A percentile compares a stretch with the other conserved stretches of the same genome.
Conservation (phyloP, 2,329 filamentous ascomycete species). For the Penicillium hordei region DNA sequence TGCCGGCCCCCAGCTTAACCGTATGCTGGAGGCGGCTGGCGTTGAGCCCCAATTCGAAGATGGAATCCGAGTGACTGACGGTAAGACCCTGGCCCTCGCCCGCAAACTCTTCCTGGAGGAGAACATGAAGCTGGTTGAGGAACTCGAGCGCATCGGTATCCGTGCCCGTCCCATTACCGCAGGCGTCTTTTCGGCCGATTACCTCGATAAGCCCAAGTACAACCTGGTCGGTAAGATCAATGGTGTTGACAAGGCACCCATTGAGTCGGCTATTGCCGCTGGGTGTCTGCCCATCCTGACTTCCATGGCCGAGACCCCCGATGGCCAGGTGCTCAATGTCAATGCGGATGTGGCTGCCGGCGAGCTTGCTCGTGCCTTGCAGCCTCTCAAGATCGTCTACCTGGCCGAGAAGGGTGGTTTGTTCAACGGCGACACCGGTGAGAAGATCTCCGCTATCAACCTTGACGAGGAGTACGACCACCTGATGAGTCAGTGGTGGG, state of each 20-base stretch:
- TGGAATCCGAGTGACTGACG: conserved; percentile 92
- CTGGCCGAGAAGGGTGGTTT: conserved; percentile 97
- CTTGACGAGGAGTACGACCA: conserved; percentile 93
- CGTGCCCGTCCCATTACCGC: conserved; percentile 84
- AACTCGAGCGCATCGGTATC: conserved; percentile 85
- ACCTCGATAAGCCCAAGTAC: conserved; percentile 95
- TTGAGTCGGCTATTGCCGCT: conserved; percentile 86
- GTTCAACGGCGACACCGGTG: conserved; percentile 87
- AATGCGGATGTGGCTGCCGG: conserved; percentile 96
- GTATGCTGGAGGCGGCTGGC: conserved; percentile 81
- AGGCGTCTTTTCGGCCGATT: conserved; percentile 89
- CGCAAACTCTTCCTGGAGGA: conserved; percentile 92
- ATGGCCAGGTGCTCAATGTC: conserved; percentile 92
- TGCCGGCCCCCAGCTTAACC: conserved; percentile 91
- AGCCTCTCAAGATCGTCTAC: conserved; percentile 97
- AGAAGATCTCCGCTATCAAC: conserved; percentile 97
- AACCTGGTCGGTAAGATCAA: conserved; percentile 95
- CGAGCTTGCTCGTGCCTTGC: conserved; percentile 81
- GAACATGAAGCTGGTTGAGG: conserved; percentile 88
- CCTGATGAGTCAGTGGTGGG: conserved; percentile 92
- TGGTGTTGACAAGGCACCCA: conserved; percentile 82
- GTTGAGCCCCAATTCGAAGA: conserved; percentile 96
- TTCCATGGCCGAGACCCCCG: conserved; percentile 90
- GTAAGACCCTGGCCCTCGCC: conserved; percentile 87
- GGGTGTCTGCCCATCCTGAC: conserved; percentile 91